A percentile compares a stretch with the other conserved stretches of the same genome.
Conservation (phyloP, 768 basidiomycete genomes). For the Cystoderma amianthinum region DNA sequence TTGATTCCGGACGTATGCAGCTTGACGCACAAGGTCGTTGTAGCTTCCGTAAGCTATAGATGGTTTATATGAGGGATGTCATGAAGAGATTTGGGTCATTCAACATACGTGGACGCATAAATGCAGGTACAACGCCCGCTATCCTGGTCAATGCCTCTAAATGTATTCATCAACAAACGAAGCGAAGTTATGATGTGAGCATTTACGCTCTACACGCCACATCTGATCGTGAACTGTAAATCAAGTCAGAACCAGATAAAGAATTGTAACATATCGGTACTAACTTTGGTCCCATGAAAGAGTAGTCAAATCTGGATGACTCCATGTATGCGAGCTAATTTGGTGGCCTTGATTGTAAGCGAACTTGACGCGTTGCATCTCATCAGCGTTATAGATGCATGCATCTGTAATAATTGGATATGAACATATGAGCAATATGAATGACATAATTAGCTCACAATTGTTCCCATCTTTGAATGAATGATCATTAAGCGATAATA, state of each 20-base stretch:
- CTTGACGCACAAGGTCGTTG: constrained; percentile 13
- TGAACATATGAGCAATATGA: no score
- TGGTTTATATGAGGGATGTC: neutral
- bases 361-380: constrained; percentile 20
- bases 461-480: constrained; percentile 25
- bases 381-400: constrained; percentile 29
- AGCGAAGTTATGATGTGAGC: neutral
- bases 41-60: constrained; percentile 14
- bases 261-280: neutral
- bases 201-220: constrained; percentile 20
- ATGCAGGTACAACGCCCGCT: constrained; percentile 12
- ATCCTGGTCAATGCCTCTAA: constrained; percentile 25
- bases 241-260: neutral
- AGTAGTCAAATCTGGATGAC: constrained; percentile 27
- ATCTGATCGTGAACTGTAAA: constrained; percentile 22
- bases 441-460: constrained; percentile 14
- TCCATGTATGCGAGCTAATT: constrained; percentile 42
- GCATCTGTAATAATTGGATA: constrained; percentile 17
- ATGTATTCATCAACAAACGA: no score
- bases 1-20: constrained; percentile 10
- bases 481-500: neutral
- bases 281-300: constrained; percentile 20
- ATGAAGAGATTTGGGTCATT: neutral
- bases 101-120: constrained; percentile 15
- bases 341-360: constrained; percentile 34